Conservation (phyloP, 2,329 filamentous ascomycete genomes). For the Akanthomyces uredinophilus region DNA sequence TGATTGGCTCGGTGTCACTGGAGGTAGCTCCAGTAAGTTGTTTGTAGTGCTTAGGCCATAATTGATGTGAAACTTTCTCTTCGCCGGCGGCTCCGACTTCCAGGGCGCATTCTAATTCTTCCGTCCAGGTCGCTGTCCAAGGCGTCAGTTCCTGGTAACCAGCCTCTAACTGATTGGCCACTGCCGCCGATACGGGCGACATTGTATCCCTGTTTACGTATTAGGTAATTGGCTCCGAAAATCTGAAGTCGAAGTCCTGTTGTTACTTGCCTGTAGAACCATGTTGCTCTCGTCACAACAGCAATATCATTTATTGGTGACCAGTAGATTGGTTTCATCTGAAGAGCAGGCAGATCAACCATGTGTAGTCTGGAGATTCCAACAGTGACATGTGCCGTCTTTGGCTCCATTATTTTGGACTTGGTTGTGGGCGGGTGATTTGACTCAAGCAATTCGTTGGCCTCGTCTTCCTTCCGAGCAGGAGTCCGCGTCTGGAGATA, state of each 20-base stretch:
- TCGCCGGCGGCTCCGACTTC: constrained; percentile 87
- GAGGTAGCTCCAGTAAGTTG: constrained; percentile 16
- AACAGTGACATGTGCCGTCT: constrained; percentile 63
- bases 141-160: constrained; percentile 82
- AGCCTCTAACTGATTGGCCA: constrained; percentile 89
- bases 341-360: constrained; percentile 72
- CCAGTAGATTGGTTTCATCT: constrained; percentile 98
- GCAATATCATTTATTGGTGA: constrained; percentile 86
- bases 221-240: constrained; percentile 16
- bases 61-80: constrained; percentile 77
- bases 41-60: constrained; percentile 64
- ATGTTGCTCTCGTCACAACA: constrained; percentile 77
- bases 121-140: constrained; percentile 88
- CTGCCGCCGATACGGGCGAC: constrained; percentile 76
- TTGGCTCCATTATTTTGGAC: not conserved
- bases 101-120: constrained; percentile 84
- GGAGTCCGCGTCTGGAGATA: not conserved
- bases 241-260: not conserved
- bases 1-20: constrained; percentile 26
- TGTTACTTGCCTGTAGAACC: constrained; percentile 73
- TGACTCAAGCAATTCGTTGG: not conserved
- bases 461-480: not conserved
- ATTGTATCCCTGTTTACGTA: constrained; percentile 64
- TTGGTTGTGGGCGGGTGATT: constrained; percentile 19
- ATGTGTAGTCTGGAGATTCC: constrained; percentile 86